Base-by-base conservation (phyloP, 345 rosid species). In the Syzygium oleosum region DNA sequence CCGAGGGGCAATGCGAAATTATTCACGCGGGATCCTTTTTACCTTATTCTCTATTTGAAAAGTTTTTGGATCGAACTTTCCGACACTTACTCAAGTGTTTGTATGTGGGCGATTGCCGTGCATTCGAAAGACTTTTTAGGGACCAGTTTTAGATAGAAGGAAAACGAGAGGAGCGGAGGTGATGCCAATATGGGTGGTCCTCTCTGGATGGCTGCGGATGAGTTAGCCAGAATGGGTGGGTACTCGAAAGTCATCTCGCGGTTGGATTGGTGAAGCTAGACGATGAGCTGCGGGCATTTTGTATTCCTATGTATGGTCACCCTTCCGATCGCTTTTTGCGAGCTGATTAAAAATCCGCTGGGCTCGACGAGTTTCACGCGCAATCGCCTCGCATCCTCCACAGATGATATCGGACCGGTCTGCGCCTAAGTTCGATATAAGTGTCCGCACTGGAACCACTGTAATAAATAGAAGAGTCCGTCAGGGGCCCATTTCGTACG, bases 81-180 rank as follows among this genome's bases (percentile, higher is more conserved):
- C 9, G 1, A 23, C 5, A 0, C 4, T 4, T 23, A 9, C 80
- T 73, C 14, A 10, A 5, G 80, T 3, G 2, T 19, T 17, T 1
- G 6, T 0, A 4, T 0, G 4, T 0, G 43, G 27, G 27, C 23
- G 0, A 4, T 2, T 31, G 79, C 0, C 4, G 22, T 2, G 22
- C 11, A 7, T 15, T 34, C 10, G 10, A 4, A 4, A 17, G 80
- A 34, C 25, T 68, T 34, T 68, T 9, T 34, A 19, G 13, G 46
- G 25, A 17, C 19, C 6, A 0, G 19, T 9, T 73, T 73, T 7
- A 1, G 10, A 2, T 2, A 1, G 25, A 34, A 73, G 25, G 80
- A 19, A 17, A 25, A 5, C 0, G 34, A n/a, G 73, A 63, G 73
- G 7, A 63, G 38, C 6, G 21, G 10, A 63, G 21, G 73, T 1